Base-by-base conservation (phyloP, 768 basidiomycete genomes). In the Lactifluus piperatus region DNA sequence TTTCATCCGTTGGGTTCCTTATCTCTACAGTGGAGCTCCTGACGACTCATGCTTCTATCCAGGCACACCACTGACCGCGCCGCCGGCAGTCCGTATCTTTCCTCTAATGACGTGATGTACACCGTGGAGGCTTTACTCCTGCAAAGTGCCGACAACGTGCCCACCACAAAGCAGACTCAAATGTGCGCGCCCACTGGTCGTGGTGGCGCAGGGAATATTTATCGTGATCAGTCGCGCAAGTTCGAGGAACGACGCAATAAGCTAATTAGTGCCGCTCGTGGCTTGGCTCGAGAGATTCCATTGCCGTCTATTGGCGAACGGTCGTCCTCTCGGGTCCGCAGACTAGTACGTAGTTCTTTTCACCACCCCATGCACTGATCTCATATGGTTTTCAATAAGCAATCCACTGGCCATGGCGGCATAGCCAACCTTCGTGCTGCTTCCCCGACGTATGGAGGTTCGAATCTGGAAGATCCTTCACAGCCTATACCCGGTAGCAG, bases 41-140 rank as follows among this genome's bases (percentile, higher is more conserved):
- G 48, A 45, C 45, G 22, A 11, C 24, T 13, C 5, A 36, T 46
- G 11, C 22, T 51, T 74, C n/a, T 36, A 53, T 43, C 5, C 24
- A 49, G 82, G 13, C 84, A 86, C 67, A 86, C 84, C 5, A 82
- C 79, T 0, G 85, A 84, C 45, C 81, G 86, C 48, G 85, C 86
- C 48, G 85, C 86, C 30, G 85, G 86, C 20, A 63, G 69, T 6
- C 86, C 82, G 2, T 87, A 87, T 62, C 65, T 85, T 20, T 79
- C 77, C 5, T 14, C 56, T n/a, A 51, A 10, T 6, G 20, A 58
- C 47, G 48, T 59, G 46, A 71, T 69, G 9, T 51, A 58, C 14
- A 56, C 51, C 13, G 70, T 70, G 20, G 48, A 16, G 7, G 30
- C 51, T 30, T 44, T 66, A 34, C 50, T 56, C 52, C 48, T 41